Evolutionary conservation across 2,329 filamentous ascomycete species (phyloP).

Genomic region (Fusarium miscanthi): DNA sequence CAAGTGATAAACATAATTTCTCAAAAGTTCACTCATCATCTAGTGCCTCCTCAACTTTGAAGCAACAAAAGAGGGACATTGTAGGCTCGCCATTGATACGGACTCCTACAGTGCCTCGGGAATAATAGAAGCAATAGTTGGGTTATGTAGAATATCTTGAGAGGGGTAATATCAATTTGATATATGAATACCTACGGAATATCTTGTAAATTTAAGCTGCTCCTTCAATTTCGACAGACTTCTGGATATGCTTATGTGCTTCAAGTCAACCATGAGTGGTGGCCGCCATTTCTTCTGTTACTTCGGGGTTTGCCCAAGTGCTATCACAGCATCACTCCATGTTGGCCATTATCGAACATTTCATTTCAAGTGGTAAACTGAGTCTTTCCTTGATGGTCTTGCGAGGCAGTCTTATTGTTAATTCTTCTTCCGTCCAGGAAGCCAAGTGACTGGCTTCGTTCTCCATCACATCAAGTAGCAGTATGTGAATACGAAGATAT

Average conservation of each 20-base stretch:
- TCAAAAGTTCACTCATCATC: not conserved
- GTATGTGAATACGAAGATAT: constrained; percentile 39
- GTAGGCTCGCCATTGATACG: too few species aligned
- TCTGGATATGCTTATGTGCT: not conserved
- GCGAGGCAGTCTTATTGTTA: constrained; percentile 14
- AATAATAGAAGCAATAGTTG: not conserved
- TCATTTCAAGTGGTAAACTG: not conserved
- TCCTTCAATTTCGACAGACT: not conserved
- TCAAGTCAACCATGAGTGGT: too few species aligned
- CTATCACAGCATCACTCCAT: not conserved
- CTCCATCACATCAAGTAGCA: constrained; percentile 18
- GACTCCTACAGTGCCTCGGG: not conserved
- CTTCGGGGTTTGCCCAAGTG: not conserved
- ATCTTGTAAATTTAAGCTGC: not conserved
- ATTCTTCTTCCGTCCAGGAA: constrained; percentile 35
- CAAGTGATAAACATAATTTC: not conserved
- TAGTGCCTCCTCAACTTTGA: not conserved
- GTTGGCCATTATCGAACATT: not conserved
- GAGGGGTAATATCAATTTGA: not conserved
- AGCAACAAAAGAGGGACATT: not conserved
- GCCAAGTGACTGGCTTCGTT: constrained; percentile 18
- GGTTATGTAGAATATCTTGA: not conserved
- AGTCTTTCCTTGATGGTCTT: not conserved
- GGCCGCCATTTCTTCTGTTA: not conserved
- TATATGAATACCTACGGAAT: not conserved